A percentile compares a stretch with the other conserved stretches of the same genome.
Evolutionary conservation across 208 protist species (phyloP).

Genomic region (Wallacemonas rigidus): DNA sequence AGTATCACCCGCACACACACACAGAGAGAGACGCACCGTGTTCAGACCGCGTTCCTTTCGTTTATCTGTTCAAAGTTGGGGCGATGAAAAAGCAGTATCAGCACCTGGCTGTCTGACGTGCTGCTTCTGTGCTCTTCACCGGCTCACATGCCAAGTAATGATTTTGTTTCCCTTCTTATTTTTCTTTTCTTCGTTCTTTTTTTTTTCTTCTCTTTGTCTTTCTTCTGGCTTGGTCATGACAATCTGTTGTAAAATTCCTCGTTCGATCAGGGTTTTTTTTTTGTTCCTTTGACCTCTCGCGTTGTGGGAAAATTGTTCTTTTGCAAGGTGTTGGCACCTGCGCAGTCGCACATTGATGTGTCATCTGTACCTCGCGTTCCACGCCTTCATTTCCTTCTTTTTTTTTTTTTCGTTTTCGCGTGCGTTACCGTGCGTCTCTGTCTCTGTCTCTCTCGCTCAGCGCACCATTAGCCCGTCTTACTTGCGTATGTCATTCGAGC

Average conservation of each 20-base stretch:
- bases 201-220: conserved; percentile 8
- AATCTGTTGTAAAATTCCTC: conserved; percentile 3
- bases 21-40: too few species aligned
- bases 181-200: conserved; percentile 11
- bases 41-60: too few species aligned
- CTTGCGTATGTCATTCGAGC: neutral
- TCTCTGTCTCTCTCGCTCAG: too few species aligned
- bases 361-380: neutral
- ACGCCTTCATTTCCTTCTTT: neutral
- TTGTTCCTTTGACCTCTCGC: neutral
- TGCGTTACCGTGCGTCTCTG: conserved; percentile 8
- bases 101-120: too few species aligned
- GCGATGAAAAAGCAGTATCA: too few species aligned
- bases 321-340: neutral
- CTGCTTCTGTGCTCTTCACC: too few species aligned
- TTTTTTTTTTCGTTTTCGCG: conserved; percentile 18
- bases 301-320: neutral
- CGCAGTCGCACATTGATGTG: too few species aligned
- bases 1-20: too few species aligned
- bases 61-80: too few species aligned
- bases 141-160: neutral
- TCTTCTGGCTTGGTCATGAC: neutral
- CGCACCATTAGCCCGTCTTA: too few species aligned
- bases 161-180: neutral
- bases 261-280: neutral